A percentile compares a stretch with the other conserved stretches of the same genome.
Conservation (phyloP, 768 basidiomycete genomes). For the Boletus edulis region DNA sequence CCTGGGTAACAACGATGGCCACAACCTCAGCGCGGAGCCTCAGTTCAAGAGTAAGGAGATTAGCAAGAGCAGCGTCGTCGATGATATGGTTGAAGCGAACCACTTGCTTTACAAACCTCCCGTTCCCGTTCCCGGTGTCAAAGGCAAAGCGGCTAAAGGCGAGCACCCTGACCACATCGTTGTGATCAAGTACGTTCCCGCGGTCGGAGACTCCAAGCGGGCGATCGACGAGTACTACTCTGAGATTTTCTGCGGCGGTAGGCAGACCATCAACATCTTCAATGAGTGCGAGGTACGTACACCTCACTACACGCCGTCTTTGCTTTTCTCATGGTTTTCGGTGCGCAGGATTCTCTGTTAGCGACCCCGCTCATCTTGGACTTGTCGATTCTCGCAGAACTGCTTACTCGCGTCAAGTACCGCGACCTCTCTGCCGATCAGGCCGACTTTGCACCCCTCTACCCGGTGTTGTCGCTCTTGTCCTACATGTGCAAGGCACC, state of each 20-base stretch:
- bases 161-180: conserved; percentile 98
- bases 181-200: conserved; percentile 96
- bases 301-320: rapidly evolving
- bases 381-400: conserved; percentile 87
- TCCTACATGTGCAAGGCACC: conserved; percentile 98
- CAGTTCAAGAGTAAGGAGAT: conserved; percentile 99
- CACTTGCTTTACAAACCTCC: conserved; percentile 86
- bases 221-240: conserved; percentile 99
- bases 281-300: conserved; percentile 89
- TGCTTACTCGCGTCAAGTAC: conserved; percentile 91
- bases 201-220: conserved; percentile 95
- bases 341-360: conserved; percentile 79
- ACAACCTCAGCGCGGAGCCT: conserved; percentile 82
- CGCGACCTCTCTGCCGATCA: conserved; percentile 48
- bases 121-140: conserved; percentile 46
- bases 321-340: background rate
- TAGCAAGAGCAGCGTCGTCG: conserved; percentile 94
- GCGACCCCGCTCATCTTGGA: conserved; percentile 97
- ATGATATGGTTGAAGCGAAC: conserved; percentile 97
- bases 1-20: conserved; percentile 96
- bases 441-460: conserved; percentile 75
- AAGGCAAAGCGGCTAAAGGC: conserved; percentile 68
- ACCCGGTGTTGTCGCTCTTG: conserved; percentile 89
- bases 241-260: conserved; percentile 95
- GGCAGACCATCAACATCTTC: conserved; percentile 94